A percentile compares a stretch with the other conserved stretches of the same genome.
phyloP scores from a whole-genome alignment of 352 stramenopile species.

The Globisporangium irregulare region DNA sequence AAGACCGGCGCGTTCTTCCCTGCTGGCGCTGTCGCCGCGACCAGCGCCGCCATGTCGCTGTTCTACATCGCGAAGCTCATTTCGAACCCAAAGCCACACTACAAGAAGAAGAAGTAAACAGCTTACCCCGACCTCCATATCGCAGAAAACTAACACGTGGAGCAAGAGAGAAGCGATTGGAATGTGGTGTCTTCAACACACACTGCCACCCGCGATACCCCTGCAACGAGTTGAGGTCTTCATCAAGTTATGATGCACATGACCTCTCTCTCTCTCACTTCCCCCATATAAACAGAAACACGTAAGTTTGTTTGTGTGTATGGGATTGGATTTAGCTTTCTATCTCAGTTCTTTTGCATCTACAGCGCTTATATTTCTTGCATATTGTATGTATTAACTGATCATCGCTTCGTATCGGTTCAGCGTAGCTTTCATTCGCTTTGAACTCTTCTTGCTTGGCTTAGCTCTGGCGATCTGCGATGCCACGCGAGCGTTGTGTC shows the following conservation, averaged over 20 bases:
- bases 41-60: conserved; percentile 70
- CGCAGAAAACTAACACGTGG: neutral
- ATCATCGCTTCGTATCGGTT: neutral
- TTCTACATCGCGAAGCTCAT: conserved; percentile 81
- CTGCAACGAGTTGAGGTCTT: neutral
- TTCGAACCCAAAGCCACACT: conserved; percentile 63
- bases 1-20: conserved; percentile 76
- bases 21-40: conserved; percentile 53
- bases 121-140: neutral
- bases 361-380: neutral
- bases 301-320: conserved; percentile 3
- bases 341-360: neutral
- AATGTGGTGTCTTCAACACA: neutral
- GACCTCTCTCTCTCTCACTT: neutral
- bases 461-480: neutral
- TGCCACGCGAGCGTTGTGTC: neutral
- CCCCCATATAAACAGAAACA: conserved; percentile 10
- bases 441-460: neutral
- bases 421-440: neutral
- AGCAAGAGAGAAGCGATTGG: neutral
- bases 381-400: neutral
- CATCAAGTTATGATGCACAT: neutral
- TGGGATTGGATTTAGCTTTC: neutral
- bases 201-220: neutral
- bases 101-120: conserved; percentile 73